A percentile compares a stretch with the other conserved stretches of the same genome.
These are phyloP conservation scores for Plantago lanceolata DNA, from an alignment of 305 asterid species.

Conservation along the genomic window DNA sequence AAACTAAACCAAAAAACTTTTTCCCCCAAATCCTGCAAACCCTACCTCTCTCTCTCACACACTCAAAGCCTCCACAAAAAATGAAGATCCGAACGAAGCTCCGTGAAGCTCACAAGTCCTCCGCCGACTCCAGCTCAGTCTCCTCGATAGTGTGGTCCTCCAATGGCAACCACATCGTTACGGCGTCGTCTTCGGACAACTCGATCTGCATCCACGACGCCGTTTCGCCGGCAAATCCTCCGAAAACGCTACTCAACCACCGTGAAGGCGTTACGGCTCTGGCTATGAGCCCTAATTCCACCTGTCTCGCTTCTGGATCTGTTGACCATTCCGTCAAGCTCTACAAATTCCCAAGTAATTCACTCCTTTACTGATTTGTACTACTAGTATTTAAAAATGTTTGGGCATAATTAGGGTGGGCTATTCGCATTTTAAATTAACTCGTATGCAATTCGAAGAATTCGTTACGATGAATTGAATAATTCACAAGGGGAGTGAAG, in stretches of 20 bases:
- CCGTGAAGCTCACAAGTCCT: slow-evolving; percentile 71
- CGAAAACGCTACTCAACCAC: slow-evolving; percentile 67
- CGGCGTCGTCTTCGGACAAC: slow-evolving; percentile 74
- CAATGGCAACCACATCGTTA: slow-evolving; percentile 60
- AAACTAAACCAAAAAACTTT: not conserved
- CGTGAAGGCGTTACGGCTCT: slow-evolving; percentile 84
- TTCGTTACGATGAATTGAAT: too few species aligned
- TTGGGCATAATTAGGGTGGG: too few species aligned
- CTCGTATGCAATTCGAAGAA: too few species aligned
- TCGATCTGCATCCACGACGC: slow-evolving; percentile 79
- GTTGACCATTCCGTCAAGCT: slow-evolving; percentile 94
- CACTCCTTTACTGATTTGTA: not conserved
- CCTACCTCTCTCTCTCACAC: not conserved
- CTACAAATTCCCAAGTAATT: slow-evolving; percentile 83
- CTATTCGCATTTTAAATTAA: too few species aligned
- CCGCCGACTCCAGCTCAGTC: slow-evolving; percentile 29
- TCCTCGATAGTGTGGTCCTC: slow-evolving; percentile 79
- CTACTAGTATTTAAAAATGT: too few species aligned
- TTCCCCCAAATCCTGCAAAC: not conserved
- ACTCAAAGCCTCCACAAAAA: not conserved
- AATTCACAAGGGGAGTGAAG: too few species aligned
- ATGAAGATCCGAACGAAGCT: slow-evolving; percentile 96
- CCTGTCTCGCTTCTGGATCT: slow-evolving; percentile 94
- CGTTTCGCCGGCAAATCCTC: slow-evolving; percentile 47
- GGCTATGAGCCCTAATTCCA: slow-evolving; percentile 75